Evolutionary conservation across 2,329 filamentous ascomycete species (phyloP).

Genomic region (Mycocentrospora acerina): DNA sequence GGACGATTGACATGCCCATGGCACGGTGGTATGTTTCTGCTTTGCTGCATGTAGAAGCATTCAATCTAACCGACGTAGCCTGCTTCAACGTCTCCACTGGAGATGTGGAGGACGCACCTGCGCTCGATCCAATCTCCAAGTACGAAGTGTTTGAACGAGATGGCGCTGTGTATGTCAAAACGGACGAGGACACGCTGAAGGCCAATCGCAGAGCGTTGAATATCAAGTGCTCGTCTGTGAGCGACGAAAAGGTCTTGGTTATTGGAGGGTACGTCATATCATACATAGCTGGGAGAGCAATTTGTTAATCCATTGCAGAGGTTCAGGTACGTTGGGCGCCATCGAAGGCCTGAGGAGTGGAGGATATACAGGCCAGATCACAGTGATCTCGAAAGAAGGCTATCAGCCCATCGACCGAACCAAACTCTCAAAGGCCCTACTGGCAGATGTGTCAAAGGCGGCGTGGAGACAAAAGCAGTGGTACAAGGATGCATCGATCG

Average conservation of each 20-base stretch:
- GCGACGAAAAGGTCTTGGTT: slow-evolving; percentile 70
- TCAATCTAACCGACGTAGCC: slow-evolving; percentile 53
- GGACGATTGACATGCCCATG: slow-evolving; percentile 91
- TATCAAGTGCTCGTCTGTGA: slow-evolving; percentile 65
- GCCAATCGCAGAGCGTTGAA: slow-evolving; percentile 71
- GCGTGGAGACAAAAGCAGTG: slow-evolving; percentile 75
- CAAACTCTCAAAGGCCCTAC: slow-evolving; percentile 91
- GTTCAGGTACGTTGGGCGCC: slow-evolving; percentile 78
- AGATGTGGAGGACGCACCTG: slow-evolving; percentile 93
- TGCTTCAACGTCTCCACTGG: slow-evolving; percentile 90
- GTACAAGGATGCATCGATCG: slow-evolving; percentile 66
- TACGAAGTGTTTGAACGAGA: slow-evolving; percentile 82
- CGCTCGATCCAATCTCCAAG: slow-evolving; percentile 78
- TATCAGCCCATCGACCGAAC: slow-evolving; percentile 89
- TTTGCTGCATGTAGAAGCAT: no score
- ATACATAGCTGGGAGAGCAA: not conserved
- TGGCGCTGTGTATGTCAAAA: slow-evolving; percentile 80
- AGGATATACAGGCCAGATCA: slow-evolving; percentile 78
- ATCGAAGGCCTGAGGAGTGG: slow-evolving; percentile 80
- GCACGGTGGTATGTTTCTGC: slow-evolving; percentile 71
- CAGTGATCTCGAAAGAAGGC: slow-evolving; percentile 80
- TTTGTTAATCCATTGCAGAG: slow-evolving; percentile 48
- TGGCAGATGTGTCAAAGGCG: slow-evolving; percentile 77
- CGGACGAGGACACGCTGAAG: slow-evolving; percentile 77
- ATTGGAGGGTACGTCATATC: slow-evolving; percentile 49